Evolutionary conservation across 768 basidiomycete genomes (phyloP).

Genomic region (Amanita brunnescens): DNA sequence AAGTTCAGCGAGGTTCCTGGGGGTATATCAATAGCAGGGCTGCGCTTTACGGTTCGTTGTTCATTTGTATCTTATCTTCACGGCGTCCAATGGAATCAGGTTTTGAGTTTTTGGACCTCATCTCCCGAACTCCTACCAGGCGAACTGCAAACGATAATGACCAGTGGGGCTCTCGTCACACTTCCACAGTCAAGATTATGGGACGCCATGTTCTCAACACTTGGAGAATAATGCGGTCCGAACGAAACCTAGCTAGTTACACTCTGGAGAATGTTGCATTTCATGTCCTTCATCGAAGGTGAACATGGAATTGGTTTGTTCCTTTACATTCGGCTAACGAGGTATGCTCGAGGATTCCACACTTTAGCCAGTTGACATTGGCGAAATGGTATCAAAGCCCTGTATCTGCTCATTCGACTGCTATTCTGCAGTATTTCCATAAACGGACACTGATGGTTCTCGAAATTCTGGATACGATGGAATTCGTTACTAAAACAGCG

Average conservation of each 20-base stretch:
- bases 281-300: conserved; percentile 73
- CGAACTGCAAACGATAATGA: conserved; percentile 30
- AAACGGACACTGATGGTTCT: conserved; percentile 61
- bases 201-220: conserved; percentile 90
- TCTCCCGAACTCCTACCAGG: conserved; percentile 65
- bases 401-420: conserved; percentile 43
- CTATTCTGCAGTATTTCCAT: conserved; percentile 54
- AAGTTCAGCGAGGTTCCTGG: conserved; percentile 84
- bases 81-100: conserved; percentile 31
- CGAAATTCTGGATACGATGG: conserved; percentile 73
- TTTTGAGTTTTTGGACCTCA: conserved; percentile 59
- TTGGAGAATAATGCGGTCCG: conserved; percentile 88
- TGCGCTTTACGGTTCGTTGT: conserved; percentile 40
- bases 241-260: conserved; percentile 69
- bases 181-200: conserved; percentile 73
- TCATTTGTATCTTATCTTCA: background rate
- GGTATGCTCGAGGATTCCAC: conserved; percentile 51
- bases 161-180: conserved; percentile 65
- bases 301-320: background rate
- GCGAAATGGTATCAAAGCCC: conserved; percentile 61
- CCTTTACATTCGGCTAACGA: conserved; percentile 1
- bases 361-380: conserved; percentile 53
- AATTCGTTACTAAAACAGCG: conserved; percentile 87
- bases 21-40: conserved; percentile 78
- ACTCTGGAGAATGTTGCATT: conserved; percentile 88